Evolutionary conservation across 176 grass and related monocot genomes (phyloP), one percentile per base, ranked within the genome.

Genomic region (Paspalum notatum): DNA sequence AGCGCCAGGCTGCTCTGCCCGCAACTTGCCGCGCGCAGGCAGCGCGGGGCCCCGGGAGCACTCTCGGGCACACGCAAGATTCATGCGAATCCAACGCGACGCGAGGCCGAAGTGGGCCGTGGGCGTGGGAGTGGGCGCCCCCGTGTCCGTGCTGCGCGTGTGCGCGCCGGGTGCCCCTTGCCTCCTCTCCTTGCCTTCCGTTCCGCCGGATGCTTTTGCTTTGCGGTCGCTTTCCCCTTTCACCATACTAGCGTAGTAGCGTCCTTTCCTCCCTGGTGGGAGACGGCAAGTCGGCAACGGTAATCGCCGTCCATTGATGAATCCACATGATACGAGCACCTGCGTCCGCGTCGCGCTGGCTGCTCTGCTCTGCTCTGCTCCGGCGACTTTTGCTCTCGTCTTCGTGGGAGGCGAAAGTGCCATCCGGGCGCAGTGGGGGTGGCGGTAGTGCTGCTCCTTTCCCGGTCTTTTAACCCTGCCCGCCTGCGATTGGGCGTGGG

Each of bases 81-180:
- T 86, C 88, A 78, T 86, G 87, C 82, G 76, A 85, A 90, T 90
- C 88, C 88, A 90, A 78, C 88, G 72, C 88, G 78, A 78, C 75
- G 20, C 59, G 2, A 45, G 22, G 13, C 25, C 32, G 2, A 32
- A 32, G 32, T 32, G 32, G 6, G 41, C n/a, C n/a, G n/a, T n/a
- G n/a, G n/a, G n/a, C n/a, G 8, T 18, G 1, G 48, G 18, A 21
- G 83, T 81, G 75, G 67, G 71, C 83, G 46, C n/a, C 53, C 62
- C 70, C 10, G 55, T 22, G 20, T 65, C 38, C 54, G 54, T 57
- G 70, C 12, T 11, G 55, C 68, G 67, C 71, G 45, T 37, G 25
- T 47, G 44, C n/a, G n/a, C n/a, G n/a, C n/a, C n/a, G n/a, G n/a
- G n/a, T n/a, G n/a, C n/a, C n/a, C n/a, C n/a, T n/a, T n/a, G n/a